Evolutionary conservation across 306 rosid genomes (phyloP).

Genomic region (Vigna mungo): DNA sequence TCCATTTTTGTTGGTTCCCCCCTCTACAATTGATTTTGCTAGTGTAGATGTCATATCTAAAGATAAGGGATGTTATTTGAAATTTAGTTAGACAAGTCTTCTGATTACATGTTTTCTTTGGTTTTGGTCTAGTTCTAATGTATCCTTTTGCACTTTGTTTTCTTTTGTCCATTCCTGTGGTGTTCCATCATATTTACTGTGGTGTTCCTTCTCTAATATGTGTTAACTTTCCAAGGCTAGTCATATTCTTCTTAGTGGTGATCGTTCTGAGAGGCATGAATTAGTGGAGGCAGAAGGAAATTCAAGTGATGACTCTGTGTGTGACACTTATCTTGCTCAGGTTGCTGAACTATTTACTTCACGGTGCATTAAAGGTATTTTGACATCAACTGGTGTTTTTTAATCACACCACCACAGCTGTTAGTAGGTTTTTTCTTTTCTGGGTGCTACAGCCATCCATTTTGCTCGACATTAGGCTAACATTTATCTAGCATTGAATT

Average conservation of each 20-base stretch:
- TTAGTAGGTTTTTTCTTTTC: slow-evolving; percentile 28
- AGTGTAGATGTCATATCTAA: not conserved
- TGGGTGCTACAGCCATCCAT: slow-evolving; percentile 21
- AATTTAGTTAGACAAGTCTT: not conserved
- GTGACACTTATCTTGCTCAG: slow-evolving; percentile 71
- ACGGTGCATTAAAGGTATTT: slow-evolving; percentile 63
- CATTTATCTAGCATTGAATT: slow-evolving; percentile 25
- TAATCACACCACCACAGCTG: slow-evolving; percentile 23
- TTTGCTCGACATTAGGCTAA: slow-evolving; percentile 25
- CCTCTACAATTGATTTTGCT: not conserved
- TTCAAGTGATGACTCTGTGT: slow-evolving; percentile 58
- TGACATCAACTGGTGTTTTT: slow-evolving; percentile 29
- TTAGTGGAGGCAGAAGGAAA: slow-evolving; percentile 74
- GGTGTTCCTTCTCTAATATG: slow-evolving; percentile 42
- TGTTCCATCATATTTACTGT: not conserved
- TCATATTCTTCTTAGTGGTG: slow-evolving; percentile 67
- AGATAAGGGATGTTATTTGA: not conserved
- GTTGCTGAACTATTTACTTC: slow-evolving; percentile 62
- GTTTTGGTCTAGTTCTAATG: not conserved
- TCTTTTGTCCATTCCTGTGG: not conserved
- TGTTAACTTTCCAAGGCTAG: slow-evolving; percentile 65
- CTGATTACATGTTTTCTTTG: slow-evolving; percentile 1
- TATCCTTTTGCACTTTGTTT: not conserved
- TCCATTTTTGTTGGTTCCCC: not conserved
- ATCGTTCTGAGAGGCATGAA: slow-evolving; percentile 71